phyloP scores from a whole-genome alignment of 768 basidiomycete species.

The Phaffia australis region DNA sequence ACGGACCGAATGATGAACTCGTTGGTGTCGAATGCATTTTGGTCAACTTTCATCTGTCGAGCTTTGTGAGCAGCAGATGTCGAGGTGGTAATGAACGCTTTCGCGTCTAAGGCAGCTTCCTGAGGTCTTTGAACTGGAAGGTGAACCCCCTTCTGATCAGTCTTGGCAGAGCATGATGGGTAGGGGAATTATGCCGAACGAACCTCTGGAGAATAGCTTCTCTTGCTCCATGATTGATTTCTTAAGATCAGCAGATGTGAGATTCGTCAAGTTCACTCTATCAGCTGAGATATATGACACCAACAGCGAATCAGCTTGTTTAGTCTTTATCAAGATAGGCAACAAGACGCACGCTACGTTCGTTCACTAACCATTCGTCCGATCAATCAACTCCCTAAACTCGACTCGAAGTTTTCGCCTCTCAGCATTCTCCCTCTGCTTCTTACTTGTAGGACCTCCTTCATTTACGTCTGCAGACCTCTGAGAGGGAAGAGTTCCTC shows the following conservation, averaged over 20 bases:
- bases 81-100: slow-evolving; percentile 62
- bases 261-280: slow-evolving; percentile 27
- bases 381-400: too few species aligned
- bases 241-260: slow-evolving; percentile 26
- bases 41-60: slow-evolving; percentile 78
- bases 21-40: slow-evolving; percentile 79
- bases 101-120: slow-evolving; percentile 83
- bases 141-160: neutral
- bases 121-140: slow-evolving; percentile 63
- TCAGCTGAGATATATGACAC: neutral
- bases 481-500: too few species aligned
- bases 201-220: slow-evolving; percentile 29
- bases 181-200: slow-evolving; percentile 1
- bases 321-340: too few species aligned
- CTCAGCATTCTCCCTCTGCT: too few species aligned
- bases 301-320: too few species aligned
- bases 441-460: too few species aligned
- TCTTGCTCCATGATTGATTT: slow-evolving; percentile 27
- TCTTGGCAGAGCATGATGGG: neutral
- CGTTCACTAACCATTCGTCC: neutral
- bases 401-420: too few species aligned
- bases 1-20: slow-evolving; percentile 72
- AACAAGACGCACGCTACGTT: neutral
- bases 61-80: slow-evolving; percentile 75
- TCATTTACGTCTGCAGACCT: too few species aligned